Evolutionary conservation across 1,284 basidiomycete genomes (phyloP).

Genomic region (Trichosporon inkin): DNA sequence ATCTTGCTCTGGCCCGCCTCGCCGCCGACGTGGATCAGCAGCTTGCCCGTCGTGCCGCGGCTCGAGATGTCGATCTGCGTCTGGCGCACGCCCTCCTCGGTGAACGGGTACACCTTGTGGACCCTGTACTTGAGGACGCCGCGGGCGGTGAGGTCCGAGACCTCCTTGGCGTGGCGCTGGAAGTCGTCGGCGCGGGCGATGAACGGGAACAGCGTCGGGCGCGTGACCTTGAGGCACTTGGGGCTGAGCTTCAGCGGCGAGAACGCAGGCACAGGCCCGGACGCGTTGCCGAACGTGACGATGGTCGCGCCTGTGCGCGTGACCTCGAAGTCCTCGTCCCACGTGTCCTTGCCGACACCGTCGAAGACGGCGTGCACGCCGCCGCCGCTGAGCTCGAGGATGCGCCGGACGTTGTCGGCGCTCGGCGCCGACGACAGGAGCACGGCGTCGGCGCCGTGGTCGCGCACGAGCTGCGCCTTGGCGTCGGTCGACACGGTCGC

Average conservation of each 20-base stretch:
- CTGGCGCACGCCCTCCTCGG: slow-evolving; percentile 68
- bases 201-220: slow-evolving; percentile 63
- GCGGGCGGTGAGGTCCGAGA: slow-evolving; percentile 62
- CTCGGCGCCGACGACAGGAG: slow-evolving; percentile 63
- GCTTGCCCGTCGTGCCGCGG: slow-evolving; percentile 77
- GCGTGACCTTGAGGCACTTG: slow-evolving; percentile 77
- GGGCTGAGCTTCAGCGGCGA: slow-evolving; percentile 66
- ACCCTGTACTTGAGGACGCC: slow-evolving; percentile 67
- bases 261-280: slow-evolving; percentile 55
- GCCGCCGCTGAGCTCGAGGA: slow-evolving; percentile 17
- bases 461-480: slow-evolving; percentile 78
- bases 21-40: slow-evolving; percentile 63
- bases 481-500: slow-evolving; percentile 83
- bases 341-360: slow-evolving; percentile 91
- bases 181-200: slow-evolving; percentile 67
- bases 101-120: slow-evolving; percentile 76
- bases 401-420: slow-evolving; percentile 54
- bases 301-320: slow-evolving; percentile 68
- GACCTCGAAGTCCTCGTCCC: slow-evolving; percentile 75
- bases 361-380: slow-evolving; percentile 84
- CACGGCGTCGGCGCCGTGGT: slow-evolving; percentile 79
- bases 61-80: slow-evolving; percentile 74
- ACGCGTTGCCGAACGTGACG: slow-evolving; percentile 88
- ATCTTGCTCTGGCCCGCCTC: not conserved
- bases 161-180: slow-evolving; percentile 60